Evolutionary conservation across 495 filamentous ascomycete genomes (phyloP), one percentile per base, ranked within the genome.

Genomic region (Hypoxylon intermedium): DNA sequence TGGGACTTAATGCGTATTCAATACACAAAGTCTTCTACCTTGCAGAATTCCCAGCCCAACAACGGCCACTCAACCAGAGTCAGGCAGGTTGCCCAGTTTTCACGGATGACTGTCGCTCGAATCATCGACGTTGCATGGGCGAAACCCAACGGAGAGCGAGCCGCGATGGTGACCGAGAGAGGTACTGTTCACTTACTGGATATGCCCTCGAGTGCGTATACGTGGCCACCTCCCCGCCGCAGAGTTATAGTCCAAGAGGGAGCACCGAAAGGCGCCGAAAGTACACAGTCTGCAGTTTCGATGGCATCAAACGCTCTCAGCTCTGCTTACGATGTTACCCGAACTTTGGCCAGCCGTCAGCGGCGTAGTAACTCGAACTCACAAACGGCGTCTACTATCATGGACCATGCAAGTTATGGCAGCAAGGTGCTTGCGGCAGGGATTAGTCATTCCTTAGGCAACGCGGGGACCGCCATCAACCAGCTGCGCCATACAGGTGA

Each of bases 161-260:
- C 92, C 9, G 93, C 93, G 9, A 84, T 98, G 67, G 83, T 96
- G 40, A 97, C 93, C 7, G 88, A 93, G 53, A 88, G 90, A 61
- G 91, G 93, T n/a, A 98, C 94, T 1, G 86, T 97, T 3, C 94
- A 98, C 73, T 84, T 96, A 19, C 86, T 94, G 63, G 89, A 96
- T 63, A 75, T 97, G 41, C 90, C 91, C n/a, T 75, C 85, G 20
- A 88, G 83, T 45, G 90, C 92, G 2, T 92, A 91, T 53, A 85
- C 89, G 36, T 97, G 93, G 93, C 93, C 93, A 24, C 93, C 93
- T 37, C 86, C 87, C 51, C 90, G 89, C 40, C 87, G 89, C 47
- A 67, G 75, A 15, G 75, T 74, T 23, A 79, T 76, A 13, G 65
- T 77, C 15, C 69, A 77, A 16, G 74, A 79, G n/a, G 68, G 65